Evolutionary conservation across 768 basidiomycete genomes (phyloP), one percentile per base, ranked within the genome.

Genomic region (Phylloporus rhodoxanthus): DNA sequence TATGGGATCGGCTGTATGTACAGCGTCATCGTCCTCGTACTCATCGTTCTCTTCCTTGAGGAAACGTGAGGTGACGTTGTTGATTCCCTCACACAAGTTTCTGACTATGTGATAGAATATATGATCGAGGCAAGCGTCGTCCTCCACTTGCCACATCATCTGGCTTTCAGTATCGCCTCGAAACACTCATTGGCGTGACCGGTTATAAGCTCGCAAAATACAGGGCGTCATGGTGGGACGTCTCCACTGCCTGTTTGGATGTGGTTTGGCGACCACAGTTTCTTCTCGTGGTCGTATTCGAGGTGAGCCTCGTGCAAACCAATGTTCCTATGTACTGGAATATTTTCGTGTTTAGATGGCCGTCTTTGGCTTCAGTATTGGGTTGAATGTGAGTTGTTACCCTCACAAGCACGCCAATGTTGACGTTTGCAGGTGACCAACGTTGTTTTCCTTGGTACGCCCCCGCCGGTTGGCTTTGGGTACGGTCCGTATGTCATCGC

Each of bases 1-100:
- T 80, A 79, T 50, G 76, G 75, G 17, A 73, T 77, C 52, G 79
- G 70, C 0, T 72, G 71, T 15, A 72, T 78, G 9, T 80, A 78
- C 56, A 61, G 67, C 33, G 69, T 60, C 3, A 47, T 77, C n/a
- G 73, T 80, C 20, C 61, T 79, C n/a, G 34, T 58, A 1, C 56
- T 79, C 15, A 77, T 80, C 43, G 62, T 62, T 9, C 55, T 80
- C 43, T 72, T 80, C 50, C 57, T 70, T 57, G 74, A 78, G 43
- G 79, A 80, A 52, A 79, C 79, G 75, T 77, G 54, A 49, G 48
- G 68, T 58, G 15, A 34, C 17, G 8, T 20, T 7, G 13, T 37
- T 21, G 13, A 29, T 32, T 28, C 23, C 2, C 8, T 17, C 5
- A 2, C 45, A 21, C 21, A 15, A n/a, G 28, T 4, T 15, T 20